These are phyloP conservation scores for Dactylellina parvicollis DNA, from an alignment of 2,329 filamentous ascomycete species.

Conservation along the genomic window DNA sequence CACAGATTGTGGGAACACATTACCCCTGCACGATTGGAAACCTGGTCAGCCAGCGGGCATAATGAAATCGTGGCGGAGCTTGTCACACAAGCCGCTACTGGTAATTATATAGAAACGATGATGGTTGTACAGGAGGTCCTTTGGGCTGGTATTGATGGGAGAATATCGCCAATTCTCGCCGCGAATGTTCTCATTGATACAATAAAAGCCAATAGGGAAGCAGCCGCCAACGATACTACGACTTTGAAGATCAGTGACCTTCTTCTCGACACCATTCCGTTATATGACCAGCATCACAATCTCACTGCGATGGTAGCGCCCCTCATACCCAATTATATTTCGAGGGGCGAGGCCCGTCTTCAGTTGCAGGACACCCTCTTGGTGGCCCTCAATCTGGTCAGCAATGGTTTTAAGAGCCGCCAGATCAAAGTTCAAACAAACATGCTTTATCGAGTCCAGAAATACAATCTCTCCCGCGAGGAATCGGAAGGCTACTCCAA, in stretches of 20 bases:
- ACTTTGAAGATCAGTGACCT: constrained; percentile 31
- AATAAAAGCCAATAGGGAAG: constrained; percentile 44
- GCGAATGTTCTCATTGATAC: constrained; percentile 45
- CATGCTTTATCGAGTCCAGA: constrained; percentile 90
- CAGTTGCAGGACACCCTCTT: constrained; percentile 74
- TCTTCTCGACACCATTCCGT: constrained; percentile 43
- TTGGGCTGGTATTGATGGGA: constrained; percentile 43
- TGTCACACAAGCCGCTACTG: constrained; percentile 16
- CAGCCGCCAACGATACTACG: neutral
- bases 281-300: constrained; percentile 30
- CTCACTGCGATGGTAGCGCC: constrained; percentile 42
- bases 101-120: constrained; percentile 44
- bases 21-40: constrained; percentile 37
- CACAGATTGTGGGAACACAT: constrained; percentile 43
- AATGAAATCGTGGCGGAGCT: constrained; percentile 41
- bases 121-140: constrained; percentile 48
- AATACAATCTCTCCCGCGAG: constrained; percentile 94
- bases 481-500: constrained; percentile 98
- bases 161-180: constrained; percentile 31
- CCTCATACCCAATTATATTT: constrained; percentile 47
- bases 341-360: constrained; percentile 62
- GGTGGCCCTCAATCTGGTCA: constrained; percentile 69
- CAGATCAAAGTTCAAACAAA: constrained; percentile 90
- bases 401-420: constrained; percentile 78
- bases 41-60: constrained; percentile 38